Evolutionary conservation across 2,329 filamentous ascomycete species (phyloP), one percentile per base, ranked within the genome.

Genomic region (Clarireedia sp.): DNA sequence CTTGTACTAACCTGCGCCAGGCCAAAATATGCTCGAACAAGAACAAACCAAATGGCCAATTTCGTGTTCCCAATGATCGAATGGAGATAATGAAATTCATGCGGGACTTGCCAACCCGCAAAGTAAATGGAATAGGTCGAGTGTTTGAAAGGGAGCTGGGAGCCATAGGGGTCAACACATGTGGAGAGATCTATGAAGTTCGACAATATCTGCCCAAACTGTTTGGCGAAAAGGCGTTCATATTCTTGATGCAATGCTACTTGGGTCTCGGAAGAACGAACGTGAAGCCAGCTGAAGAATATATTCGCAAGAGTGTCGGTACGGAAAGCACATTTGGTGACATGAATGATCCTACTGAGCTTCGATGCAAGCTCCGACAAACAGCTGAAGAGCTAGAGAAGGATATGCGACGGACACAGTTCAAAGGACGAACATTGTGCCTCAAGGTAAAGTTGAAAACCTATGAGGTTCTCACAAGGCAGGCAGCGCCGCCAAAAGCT

Each of bases 21-120:
- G 92, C 94, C 29, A 99, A 99, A 71, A 96, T 99, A 33, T 90
- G 87, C 64, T 95, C 90, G 17, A 96, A 99, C 67, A 82, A 87
- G 69, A 96, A 97, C 71, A 99, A 99, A 67, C 94, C 94, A 0
- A 95, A 99, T 64, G 94, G 94, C 0, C 94, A 97, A 67, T 97
- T 87, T 63, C 73, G 81, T 9, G 74, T 97, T 1, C 78, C 86
- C 0, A 87, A 79, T 51, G 85, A 95, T 41, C 79, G 91, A 9
- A 72, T 74, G 24, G 78, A 82, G 0, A 90, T 99, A 57, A 83
- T 97, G 80, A 73, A 78, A 0, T 97, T 96, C 67, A 96, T 97
- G 87, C 78, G 79, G 10, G 79, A 85, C 29, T 75, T 99, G 23
- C 86, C 91, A 0, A 90, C 90, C 0, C 81, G 94, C 36, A 96